phyloP scores from a whole-genome alignment of 495 filamentous ascomycete species.

The Annulohypoxylon stygium region DNA sequence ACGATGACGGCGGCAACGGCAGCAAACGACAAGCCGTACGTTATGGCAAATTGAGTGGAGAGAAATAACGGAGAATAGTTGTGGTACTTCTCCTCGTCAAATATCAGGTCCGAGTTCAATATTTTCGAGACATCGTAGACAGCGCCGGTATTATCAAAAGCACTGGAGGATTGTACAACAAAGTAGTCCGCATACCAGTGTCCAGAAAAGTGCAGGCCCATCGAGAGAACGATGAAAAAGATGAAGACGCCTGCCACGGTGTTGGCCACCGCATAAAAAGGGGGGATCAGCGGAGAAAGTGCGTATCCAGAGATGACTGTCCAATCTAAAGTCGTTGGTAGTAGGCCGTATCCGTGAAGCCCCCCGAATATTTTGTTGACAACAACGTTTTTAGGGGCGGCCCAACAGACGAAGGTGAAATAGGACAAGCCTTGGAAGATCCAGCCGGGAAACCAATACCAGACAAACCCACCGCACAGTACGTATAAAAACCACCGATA shows the following conservation, averaged over 20 bases:
- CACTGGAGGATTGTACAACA: slow-evolving; percentile 66
- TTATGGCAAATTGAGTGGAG: slow-evolving; percentile 71
- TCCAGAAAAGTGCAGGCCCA: slow-evolving; percentile 73
- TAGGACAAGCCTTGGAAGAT: slow-evolving; percentile 69
- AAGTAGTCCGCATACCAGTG: slow-evolving; percentile 73
- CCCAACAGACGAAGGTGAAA: slow-evolving; percentile 74
- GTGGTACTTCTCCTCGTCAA: slow-evolving; percentile 67
- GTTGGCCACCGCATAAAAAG: slow-evolving; percentile 74
- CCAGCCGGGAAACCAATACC: slow-evolving; percentile 73
- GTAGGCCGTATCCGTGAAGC: slow-evolving; percentile 68
- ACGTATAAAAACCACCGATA: slow-evolving; percentile 75
- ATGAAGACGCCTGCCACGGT: slow-evolving; percentile 67
- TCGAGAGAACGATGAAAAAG: slow-evolving; percentile 65
- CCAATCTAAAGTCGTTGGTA: slow-evolving; percentile 76
- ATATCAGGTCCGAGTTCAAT: slow-evolving; percentile 60
- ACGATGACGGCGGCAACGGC: slow-evolving; percentile 75
- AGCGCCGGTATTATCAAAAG: slow-evolving; percentile 72
- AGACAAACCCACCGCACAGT: slow-evolving; percentile 64
- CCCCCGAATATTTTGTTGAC: slow-evolving; percentile 80
- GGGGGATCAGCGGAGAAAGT: slow-evolving; percentile 74
- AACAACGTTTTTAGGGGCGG: slow-evolving; percentile 70
- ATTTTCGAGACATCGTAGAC: slow-evolving; percentile 68
- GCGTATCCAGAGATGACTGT: slow-evolving; percentile 73
- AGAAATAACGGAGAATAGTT: slow-evolving; percentile 72
- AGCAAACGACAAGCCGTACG: slow-evolving; percentile 78